Evolutionary conservation across 176 grass and related monocot species (phyloP).

Genomic region (Urochloa ruziziensis): DNA sequence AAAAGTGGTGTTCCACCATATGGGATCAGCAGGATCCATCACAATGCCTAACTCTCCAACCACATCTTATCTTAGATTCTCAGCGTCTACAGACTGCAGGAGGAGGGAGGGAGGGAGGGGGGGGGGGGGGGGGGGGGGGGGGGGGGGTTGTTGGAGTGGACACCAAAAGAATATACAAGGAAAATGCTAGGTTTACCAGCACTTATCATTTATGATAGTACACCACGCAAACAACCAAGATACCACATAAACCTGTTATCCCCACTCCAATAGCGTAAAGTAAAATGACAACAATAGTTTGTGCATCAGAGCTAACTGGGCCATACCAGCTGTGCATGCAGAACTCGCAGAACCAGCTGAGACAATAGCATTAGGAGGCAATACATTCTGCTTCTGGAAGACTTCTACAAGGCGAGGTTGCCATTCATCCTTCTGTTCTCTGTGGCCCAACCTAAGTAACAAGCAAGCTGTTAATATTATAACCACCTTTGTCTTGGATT

Average conservation of each 20-base stretch:
- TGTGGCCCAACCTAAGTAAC: slow-evolving; percentile 79
- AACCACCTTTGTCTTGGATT: not conserved
- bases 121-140: too few species aligned
- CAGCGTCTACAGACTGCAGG: slow-evolving; percentile 8
- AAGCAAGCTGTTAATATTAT: slow-evolving; percentile 12
- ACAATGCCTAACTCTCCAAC: not conserved
- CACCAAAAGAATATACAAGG: too few species aligned
- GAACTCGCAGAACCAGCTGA: slow-evolving; percentile 84
- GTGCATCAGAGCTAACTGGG: not conserved
- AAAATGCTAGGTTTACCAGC: slow-evolving; percentile 14
- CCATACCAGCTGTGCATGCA: slow-evolving; percentile 89
- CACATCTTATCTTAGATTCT: not conserved
- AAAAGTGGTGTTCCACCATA: not conserved
- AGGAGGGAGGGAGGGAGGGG: too few species aligned
- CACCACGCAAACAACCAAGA: slow-evolving; percentile 7
- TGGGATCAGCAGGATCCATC: not conserved
- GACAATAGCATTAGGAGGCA: slow-evolving; percentile 75
- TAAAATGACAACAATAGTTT: slow-evolving; percentile 6
- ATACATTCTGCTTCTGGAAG: slow-evolving; percentile 82
- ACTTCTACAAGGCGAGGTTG: slow-evolving; percentile 86
- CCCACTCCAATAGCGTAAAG: not conserved
- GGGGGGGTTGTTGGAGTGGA: too few species aligned
- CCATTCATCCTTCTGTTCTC: slow-evolving; percentile 99
- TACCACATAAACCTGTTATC: slow-evolving; percentile 4
- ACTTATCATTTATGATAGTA: not conserved